Conservation (phyloP, 441 rosid genomes). For the Codiaeum variegatum region DNA sequence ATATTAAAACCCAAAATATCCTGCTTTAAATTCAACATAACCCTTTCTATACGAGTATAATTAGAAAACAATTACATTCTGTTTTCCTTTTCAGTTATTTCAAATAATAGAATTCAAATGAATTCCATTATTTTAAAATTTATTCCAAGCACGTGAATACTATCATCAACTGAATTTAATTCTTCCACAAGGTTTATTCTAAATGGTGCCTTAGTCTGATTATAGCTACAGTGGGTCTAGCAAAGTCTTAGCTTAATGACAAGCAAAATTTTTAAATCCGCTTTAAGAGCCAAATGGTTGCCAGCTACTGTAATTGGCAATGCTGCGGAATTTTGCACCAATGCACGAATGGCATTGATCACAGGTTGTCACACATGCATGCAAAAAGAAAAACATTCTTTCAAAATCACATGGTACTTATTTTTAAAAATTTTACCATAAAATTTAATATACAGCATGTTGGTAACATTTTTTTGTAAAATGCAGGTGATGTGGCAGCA, state of each 20-base stretch:
- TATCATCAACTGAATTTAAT: too few species aligned
- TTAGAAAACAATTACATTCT: neutral
- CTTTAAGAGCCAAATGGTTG: neutral
- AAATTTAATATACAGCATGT: neutral
- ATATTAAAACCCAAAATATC: too few species aligned
- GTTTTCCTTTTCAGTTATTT: neutral
- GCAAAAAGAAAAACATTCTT: neutral
- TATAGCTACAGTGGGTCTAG: neutral
- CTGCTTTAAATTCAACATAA: too few species aligned
- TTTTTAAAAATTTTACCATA: too few species aligned
- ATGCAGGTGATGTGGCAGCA: slow-evolving; percentile 74
- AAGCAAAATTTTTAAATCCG: neutral
- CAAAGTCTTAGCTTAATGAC: neutral
- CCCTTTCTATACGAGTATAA: too few species aligned
- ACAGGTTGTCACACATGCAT: neutral
- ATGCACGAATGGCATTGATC: neutral
- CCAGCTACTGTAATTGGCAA: neutral
- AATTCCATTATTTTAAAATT: too few species aligned
- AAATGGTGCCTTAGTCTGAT: neutral
- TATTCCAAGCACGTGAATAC: too few species aligned
- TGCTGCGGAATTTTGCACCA: neutral
- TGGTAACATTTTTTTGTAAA: neutral
- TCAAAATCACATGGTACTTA: too few species aligned
- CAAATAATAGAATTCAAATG: too few species aligned
- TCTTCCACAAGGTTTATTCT: too few species aligned